Base-by-base conservation (phyloP, 345 rosid genomes). In the Firmiana major region DNA sequence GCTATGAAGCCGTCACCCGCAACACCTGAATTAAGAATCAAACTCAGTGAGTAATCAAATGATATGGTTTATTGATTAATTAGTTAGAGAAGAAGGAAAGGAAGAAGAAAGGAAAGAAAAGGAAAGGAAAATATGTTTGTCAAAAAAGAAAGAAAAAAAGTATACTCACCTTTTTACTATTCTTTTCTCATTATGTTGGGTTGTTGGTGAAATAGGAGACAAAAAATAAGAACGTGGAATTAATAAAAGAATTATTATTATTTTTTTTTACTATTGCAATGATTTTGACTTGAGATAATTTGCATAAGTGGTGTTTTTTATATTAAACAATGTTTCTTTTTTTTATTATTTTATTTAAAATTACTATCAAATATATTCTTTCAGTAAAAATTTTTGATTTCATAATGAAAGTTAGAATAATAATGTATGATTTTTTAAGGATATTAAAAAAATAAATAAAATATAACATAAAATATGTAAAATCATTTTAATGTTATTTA, bases 1-100 rank as follows among this genome's bases (percentile, higher is more conserved):
- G 98, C 97, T 9, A 94, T 85, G 84, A 94, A 94, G 9, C 97
- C 88, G 26, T 51, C 70, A 2, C 95, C 97, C 42, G 85, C 49
- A 40, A 93, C 89, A 83, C 86, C 98, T 94, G 88, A 15, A 3
- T 28, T 2, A 77, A 58, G 24, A n/a, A 71, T 46, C 9, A 54
- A 75, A 79, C 12, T 31, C 4, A 60, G 66, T 57, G 28, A 78
- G 63, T 59, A 63, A 67, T 51, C 36, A 36, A 36, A n/a, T 26
- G 19, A 26, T 21, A 21, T 16, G 42, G 34, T 28, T 46, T n/a
- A 6, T n/a, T 7, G 24, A 54, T 54, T 53, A 19, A 54, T 54
- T 54, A 19, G 7, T 10, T 38, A 48, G 16, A 19, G 19, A 63
- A 9, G 2, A 22, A 31, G 3, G 3, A 31, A 31, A 3, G n/a